These are phyloP conservation scores for Mucor mucedo DNA, from an alignment of 371 early-diverging fungal species.

Conservation along the genomic window DNA sequence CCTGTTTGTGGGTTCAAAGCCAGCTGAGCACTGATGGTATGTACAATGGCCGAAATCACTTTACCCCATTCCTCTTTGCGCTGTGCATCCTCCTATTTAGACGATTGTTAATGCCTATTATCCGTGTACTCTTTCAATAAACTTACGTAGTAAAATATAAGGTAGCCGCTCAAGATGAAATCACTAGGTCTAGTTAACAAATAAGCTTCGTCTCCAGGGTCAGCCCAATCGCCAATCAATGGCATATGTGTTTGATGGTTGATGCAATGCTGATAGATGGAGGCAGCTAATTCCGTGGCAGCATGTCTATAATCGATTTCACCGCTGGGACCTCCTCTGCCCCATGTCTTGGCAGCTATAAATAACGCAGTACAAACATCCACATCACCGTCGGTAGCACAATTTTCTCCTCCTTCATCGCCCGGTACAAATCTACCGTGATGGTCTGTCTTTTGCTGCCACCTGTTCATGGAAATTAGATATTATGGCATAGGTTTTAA, in stretches of 20 bases:
- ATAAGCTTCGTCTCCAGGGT: constrained; percentile 58
- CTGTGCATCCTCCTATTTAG: constrained; percentile 53
- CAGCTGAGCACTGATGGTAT: constrained; percentile 47
- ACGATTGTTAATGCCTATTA: not conserved
- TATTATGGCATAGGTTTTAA: not conserved
- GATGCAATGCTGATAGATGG: constrained; percentile 61
- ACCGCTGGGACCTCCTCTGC: constrained; percentile 54
- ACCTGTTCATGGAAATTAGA: constrained; percentile 24
- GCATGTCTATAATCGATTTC: constrained; percentile 55
- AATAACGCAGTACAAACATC: constrained; percentile 65
- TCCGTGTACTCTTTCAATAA: not conserved
- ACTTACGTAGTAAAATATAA: constrained; percentile 59
- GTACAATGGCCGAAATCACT: constrained; percentile 57
- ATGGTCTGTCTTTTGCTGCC: constrained; percentile 59
- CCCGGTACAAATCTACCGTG: constrained; percentile 48
- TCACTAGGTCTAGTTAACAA: constrained; percentile 63
- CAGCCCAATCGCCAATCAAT: constrained; percentile 67
- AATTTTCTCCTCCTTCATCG: constrained; percentile 59
- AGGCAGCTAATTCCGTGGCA: constrained; percentile 49
- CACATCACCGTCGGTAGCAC: constrained; percentile 69
- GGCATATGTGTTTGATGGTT: constrained; percentile 63
- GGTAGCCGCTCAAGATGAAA: constrained; percentile 63
- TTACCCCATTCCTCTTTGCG: constrained; percentile 57
- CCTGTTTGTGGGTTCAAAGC: constrained; percentile 59
- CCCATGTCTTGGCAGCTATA: constrained; percentile 62